Conservation (phyloP, 208 protist species). For the Blastocrithidia nonstop region DNA sequence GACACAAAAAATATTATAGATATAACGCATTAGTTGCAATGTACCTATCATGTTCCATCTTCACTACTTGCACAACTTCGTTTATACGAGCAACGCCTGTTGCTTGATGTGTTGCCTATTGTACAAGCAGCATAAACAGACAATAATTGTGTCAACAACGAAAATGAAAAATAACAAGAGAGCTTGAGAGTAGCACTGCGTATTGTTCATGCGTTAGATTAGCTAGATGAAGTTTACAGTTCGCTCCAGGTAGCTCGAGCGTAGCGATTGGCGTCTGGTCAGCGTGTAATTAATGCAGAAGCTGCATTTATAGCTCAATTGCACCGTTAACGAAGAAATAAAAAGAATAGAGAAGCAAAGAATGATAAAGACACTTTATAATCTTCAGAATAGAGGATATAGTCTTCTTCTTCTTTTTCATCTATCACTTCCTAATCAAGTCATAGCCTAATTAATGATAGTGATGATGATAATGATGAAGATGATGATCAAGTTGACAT, state of each 20-base stretch:
- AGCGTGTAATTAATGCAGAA: conserved; percentile 1
- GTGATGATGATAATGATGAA: conserved; percentile 8
- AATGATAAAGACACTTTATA: not conserved
- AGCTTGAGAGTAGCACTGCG: conserved; percentile 15
- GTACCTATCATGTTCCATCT: not conserved
- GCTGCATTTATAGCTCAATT: not conserved
- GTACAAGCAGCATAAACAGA: conserved; percentile 15
- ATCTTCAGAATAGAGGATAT: no score
- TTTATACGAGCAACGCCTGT: conserved; percentile 41
- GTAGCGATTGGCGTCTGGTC: not conserved
- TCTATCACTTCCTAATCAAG: not conserved
- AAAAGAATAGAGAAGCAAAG: not conserved
- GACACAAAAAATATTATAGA: conserved; percentile 9
- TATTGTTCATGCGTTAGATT: conserved; percentile 34
- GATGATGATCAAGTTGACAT: conserved; percentile 33
- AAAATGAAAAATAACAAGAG: not conserved
- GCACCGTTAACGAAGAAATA: not conserved
- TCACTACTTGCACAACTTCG: conserved; percentile 14
- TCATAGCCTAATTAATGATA: not conserved
- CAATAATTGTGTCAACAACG: not conserved
- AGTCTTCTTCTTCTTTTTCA: conserved; percentile 6
- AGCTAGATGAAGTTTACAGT: conserved; percentile 51
- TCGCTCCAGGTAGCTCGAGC: conserved; percentile 9
- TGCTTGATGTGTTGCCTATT: conserved; percentile 29
- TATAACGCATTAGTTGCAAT: not conserved